Evolutionary conservation across 331 rosid species (phyloP).

Genomic region (Pyracantha coccinea): DNA sequence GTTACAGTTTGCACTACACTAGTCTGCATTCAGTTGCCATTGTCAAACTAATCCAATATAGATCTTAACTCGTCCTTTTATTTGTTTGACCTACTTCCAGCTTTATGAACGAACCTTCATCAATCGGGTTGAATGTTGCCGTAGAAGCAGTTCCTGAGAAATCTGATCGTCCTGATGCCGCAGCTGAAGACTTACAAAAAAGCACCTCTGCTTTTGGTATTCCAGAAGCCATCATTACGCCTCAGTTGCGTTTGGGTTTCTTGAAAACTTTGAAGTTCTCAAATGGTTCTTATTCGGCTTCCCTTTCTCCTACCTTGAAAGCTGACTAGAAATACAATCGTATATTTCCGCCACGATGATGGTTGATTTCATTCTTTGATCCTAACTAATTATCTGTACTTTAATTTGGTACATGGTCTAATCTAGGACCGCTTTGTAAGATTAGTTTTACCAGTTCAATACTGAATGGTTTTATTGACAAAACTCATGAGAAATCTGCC

Average conservation of each 20-base stretch:
- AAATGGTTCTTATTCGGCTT: slow-evolving; percentile 56
- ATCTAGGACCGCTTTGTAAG: background rate
- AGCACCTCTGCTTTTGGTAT: slow-evolving; percentile 44
- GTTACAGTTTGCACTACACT: background rate
- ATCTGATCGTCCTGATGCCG: slow-evolving; percentile 22
- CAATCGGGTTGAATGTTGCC: slow-evolving; percentile 64
- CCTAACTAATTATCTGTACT: background rate
- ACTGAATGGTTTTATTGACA: background rate
- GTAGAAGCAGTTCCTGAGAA: slow-evolving; percentile 41
- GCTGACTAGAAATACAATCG: background rate
- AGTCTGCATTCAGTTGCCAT: background rate
- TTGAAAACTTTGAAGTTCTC: slow-evolving; percentile 54
- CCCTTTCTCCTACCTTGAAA: slow-evolving; percentile 29
- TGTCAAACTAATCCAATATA: background rate
- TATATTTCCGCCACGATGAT: background rate
- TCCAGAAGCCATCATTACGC: slow-evolving; percentile 29
- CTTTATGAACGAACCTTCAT: slow-evolving; percentile 46
- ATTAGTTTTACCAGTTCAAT: background rate
- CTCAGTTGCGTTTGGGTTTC: slow-evolving; percentile 33
- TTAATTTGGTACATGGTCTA: background rate
- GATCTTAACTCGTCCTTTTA: background rate
- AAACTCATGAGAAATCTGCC: background rate
- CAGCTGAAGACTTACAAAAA: slow-evolving; percentile 22
- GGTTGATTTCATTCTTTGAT: background rate
- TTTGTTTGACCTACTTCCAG: slow-evolving; percentile 37